These are phyloP conservation scores for Rhytidhysteron rufulum DNA, from an alignment of 2,329 filamentous ascomycete species.

Conservation along the genomic window DNA sequence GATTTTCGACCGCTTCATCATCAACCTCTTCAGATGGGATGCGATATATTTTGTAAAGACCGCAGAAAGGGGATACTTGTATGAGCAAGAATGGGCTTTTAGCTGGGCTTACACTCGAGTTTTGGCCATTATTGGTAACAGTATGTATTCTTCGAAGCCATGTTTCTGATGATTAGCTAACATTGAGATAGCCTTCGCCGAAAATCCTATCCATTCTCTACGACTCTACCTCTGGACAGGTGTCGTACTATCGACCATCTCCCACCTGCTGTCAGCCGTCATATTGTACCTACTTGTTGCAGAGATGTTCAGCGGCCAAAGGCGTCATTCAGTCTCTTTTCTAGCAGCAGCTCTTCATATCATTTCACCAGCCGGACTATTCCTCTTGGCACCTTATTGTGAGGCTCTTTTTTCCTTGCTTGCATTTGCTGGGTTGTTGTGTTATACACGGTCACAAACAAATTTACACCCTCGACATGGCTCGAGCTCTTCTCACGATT, in stretches of 20 bases:
- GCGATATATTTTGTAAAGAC: conserved; percentile 69
- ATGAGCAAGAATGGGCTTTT: conserved; percentile 86
- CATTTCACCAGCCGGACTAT: conserved; percentile 81
- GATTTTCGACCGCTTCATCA: conserved; percentile 37
- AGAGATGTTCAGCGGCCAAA: conserved; percentile 40
- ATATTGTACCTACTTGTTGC: conserved; percentile 65
- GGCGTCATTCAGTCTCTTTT: conserved; percentile 54
- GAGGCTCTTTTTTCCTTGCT: conserved; percentile 77
- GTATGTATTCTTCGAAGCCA: conserved; percentile 33
- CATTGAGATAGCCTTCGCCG: not conserved
- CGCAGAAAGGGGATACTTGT: conserved; percentile 62
- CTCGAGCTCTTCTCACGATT: conserved; percentile 28
- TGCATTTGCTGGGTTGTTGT: conserved; percentile 68
- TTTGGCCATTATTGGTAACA: conserved; percentile 37
- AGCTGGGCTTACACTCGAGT: conserved; percentile 54
- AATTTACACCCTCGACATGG: conserved; percentile 16
- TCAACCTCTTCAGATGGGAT: conserved; percentile 73
- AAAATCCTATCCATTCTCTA: conserved; percentile 5
- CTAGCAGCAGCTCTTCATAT: conserved; percentile 71
- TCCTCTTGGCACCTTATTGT: conserved; percentile 80
- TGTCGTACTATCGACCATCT: conserved; percentile 64
- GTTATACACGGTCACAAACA: conserved; percentile 55
- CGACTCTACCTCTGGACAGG: conserved; percentile 50
- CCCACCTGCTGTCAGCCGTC: conserved; percentile 73
- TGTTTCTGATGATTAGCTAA: conserved; percentile 1